phyloP scores from a whole-genome alignment of 1,284 basidiomycete genomes.

The Exsudoporus floridanus region DNA sequence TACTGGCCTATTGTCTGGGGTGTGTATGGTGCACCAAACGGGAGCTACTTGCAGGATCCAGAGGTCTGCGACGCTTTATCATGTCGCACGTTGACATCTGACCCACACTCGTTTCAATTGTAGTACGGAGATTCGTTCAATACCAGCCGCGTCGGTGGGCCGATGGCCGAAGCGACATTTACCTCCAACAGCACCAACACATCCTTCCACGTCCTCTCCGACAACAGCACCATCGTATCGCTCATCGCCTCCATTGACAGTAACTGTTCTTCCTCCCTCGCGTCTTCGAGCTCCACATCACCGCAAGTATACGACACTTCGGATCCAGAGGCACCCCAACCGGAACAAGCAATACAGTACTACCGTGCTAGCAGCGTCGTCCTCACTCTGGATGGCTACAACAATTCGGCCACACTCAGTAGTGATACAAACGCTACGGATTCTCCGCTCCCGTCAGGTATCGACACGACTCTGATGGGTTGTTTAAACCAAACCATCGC shows the following conservation, averaged over 20 bases:
- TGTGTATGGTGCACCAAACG: not conserved
- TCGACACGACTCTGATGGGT: constrained; percentile 40
- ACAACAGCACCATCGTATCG: constrained; percentile 53
- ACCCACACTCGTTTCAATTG: not conserved
- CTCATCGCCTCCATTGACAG: constrained; percentile 47
- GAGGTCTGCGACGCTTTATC: constrained; percentile 18
- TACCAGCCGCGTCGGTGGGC: constrained; percentile 57
- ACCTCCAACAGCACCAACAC: constrained; percentile 37
- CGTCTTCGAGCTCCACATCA: constrained; percentile 22
- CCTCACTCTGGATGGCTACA: constrained; percentile 46
- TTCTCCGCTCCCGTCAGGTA: constrained; percentile 37
- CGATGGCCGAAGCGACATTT: constrained; percentile 52
- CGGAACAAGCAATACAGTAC: constrained; percentile 41
- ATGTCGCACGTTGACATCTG: not conserved
- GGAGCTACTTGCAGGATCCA: constrained; percentile 18
- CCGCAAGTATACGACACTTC: constrained; percentile 24
- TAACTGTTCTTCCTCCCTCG: constrained; percentile 45
- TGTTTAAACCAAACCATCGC: constrained; percentile 50
- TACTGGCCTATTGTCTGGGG: constrained; percentile 40
- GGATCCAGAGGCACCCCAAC: constrained; percentile 18
- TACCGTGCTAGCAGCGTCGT: constrained; percentile 41
- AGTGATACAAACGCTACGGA: constrained; percentile 31
- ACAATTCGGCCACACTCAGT: constrained; percentile 38
- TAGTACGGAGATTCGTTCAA: constrained; percentile 58
- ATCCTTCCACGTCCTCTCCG: constrained; percentile 56